Conservation (phyloP, 305 asterid genomes). For the Fraxinus ornus region DNA sequence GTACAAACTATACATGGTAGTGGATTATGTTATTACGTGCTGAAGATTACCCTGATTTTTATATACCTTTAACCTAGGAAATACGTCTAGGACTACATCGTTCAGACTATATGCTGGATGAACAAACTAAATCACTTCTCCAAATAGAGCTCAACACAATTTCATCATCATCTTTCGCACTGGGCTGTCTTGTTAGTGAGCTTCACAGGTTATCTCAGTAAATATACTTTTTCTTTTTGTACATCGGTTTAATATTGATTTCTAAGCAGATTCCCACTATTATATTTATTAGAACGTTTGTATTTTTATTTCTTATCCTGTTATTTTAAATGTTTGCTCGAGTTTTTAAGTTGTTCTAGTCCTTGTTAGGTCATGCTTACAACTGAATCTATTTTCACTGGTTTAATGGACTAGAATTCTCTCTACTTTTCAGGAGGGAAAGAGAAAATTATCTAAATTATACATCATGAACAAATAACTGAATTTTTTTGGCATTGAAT, state of each 20-base stretch:
- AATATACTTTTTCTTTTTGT: constrained; percentile 21
- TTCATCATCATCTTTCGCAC: constrained; percentile 88
- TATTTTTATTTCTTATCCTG: constrained; percentile 1
- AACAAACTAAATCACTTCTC: constrained; percentile 80
- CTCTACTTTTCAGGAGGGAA: not conserved
- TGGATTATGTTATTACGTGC: constrained; percentile 9
- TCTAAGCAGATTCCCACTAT: constrained; percentile 3
- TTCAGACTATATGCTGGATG: constrained; percentile 95
- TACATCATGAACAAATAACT: not conserved
- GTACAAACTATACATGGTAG: constrained; percentile 10
- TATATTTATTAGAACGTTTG: not conserved
- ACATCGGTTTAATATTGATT: not conserved
- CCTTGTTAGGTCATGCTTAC: not conserved
- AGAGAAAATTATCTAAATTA: not conserved
- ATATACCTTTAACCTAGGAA: constrained; percentile 48
- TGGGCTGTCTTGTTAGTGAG: constrained; percentile 81
- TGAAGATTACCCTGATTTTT: constrained; percentile 30
- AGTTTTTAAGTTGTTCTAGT: not conserved
- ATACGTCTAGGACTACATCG: constrained; percentile 97
- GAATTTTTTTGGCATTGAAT: not conserved
- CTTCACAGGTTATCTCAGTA: constrained; percentile 82
- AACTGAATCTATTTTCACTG: not conserved
- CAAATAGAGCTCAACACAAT: constrained; percentile 98
- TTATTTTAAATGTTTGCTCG: not conserved
- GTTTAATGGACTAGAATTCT: not conserved